Base-by-base conservation (phyloP, 2,329 filamentous ascomycete genomes). In the Aspergillus viridinutans region DNA sequence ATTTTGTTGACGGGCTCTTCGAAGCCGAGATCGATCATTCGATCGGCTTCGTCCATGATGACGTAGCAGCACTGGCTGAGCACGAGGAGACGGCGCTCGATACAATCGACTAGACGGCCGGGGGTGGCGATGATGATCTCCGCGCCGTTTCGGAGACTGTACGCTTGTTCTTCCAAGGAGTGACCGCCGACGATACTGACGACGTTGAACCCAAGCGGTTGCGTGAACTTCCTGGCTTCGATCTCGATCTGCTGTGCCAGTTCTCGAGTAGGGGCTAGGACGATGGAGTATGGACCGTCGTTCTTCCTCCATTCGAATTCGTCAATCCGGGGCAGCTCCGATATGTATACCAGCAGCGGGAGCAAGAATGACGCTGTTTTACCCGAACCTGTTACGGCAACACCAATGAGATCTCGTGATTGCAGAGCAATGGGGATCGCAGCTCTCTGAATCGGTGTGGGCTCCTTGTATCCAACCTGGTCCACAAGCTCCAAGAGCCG, bases 41-140 rank as follows among this genome's bases (percentile, higher is more conserved):
- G 90, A 77, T 99, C 94, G 40, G 94, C 94, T 83, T 99, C 94
- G 73, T 99, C 94, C 93, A 99, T 97, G 76, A 99, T 96, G 56
- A 97, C 85, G 76, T 97, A 97, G 78, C 92, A 96, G 75, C 94
- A 97, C 76, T 97, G 94, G n/a, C 87, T 87, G 50, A 97, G 84
- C 1, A 99, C 93, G 1, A 97, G 82, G 29, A 97, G 85, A 35
- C 93, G 88, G 20, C 94, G 85, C 74, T 99, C 94, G 65, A 99
- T 94, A 75, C 92, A 97, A 78, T 99, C 94, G 8, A 97, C 90
- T 0, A 99, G 84, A 82, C 94, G 92, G 77, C 94, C 94, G 0
- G 94, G 94, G 0, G 94, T 99, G n/a, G 94, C 94, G 64, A 99
- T 96, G 68, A 99, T 90, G 64, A 99, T 97, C 74, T 99, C 93